Evolutionary conservation across 768 basidiomycete genomes (phyloP), one percentile per base, ranked within the genome.

Genomic region (Mycena venus): DNA sequence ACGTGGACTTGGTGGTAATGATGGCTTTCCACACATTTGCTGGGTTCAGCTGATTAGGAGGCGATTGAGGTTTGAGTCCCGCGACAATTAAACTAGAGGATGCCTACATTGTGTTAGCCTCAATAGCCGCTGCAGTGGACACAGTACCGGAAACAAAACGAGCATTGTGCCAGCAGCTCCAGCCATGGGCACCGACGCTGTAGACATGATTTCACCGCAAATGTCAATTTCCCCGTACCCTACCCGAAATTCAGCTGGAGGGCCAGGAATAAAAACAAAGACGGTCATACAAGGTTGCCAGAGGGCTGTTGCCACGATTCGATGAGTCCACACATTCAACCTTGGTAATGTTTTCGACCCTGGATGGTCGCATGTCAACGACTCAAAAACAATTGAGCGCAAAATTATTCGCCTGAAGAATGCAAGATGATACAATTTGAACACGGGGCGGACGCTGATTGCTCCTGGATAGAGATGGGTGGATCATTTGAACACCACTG

Each of bases 201-300:
- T 32, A 17, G 63, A 65, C 63, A 65, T 65, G 11, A 51, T 53
- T 15, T 65, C 63, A 4, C 63, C 63, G 19, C 63, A 65, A 17
- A 51, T 51, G 25, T 65, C 63, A 12, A 9, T 29, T 17, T 49
- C 63, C 14, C 63, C 63, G 14, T 65, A 65, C 63, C 60, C 60
- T 61, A 27, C 34, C 15, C 60, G 1, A 14, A 17, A 23, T 8
- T 27, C 8, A 32, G 36, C 23, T 27, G 9, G 60, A 38, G 60
- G 12, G 7, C 27, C 8, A 27, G 25, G 17, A 61, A 17, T 4
- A 0, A 27, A 12, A 61, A 17, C 5, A 0, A 27, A 12, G 29
- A 0, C 25, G 25, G 15, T 4, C 60, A 27, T 61, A 61, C 63
- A 65, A 36, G 63, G 63, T 51, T 65, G 63, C 63, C 63, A 65